Evolutionary conservation across 2,329 filamentous ascomycete species (phyloP).

Genomic region (Tothia fuscella): DNA sequence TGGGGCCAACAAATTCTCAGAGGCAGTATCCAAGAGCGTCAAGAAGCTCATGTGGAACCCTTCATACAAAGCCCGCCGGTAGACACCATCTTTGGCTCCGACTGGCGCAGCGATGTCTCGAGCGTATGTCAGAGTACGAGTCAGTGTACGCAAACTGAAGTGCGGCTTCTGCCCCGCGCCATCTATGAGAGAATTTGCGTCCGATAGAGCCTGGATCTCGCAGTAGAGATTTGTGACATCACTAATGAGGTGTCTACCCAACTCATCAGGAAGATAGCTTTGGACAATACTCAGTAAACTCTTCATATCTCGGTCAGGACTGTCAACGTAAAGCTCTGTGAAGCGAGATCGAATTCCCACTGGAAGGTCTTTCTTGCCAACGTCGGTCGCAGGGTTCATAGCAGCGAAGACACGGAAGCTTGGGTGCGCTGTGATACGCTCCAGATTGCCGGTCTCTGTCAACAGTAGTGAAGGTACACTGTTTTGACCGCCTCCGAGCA

Average conservation of each 20-base stretch:
- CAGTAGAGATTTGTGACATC: slow-evolving; percentile 83
- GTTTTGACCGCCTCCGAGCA: slow-evolving; percentile 62
- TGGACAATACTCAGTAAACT: slow-evolving; percentile 82
- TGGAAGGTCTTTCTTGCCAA: slow-evolving; percentile 89
- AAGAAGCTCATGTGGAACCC: slow-evolving; percentile 98
- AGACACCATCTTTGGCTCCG: slow-evolving; percentile 31
- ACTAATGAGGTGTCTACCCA: slow-evolving; percentile 60
- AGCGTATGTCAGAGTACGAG: slow-evolving; percentile 79
- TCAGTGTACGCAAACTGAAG: slow-evolving; percentile 90
- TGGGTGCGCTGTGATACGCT: slow-evolving; percentile 77
- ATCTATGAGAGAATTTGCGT: slow-evolving; percentile 78
- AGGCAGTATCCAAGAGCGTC: slow-evolving; percentile 72
- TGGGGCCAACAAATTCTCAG: slow-evolving; percentile 66
- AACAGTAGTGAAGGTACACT: slow-evolving; percentile 69
- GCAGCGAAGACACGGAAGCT: slow-evolving; percentile 95
- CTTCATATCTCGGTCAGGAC: slow-evolving; percentile 74
- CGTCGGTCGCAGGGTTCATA: slow-evolving; percentile 98
- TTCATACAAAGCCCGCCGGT: slow-evolving; percentile 80
- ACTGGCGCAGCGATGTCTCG: slow-evolving; percentile 74
- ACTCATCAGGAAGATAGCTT: slow-evolving; percentile 63
- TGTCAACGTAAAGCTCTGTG: slow-evolving; percentile 88
- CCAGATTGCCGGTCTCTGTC: slow-evolving; percentile 86
- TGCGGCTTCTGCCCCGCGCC: slow-evolving; percentile 93
- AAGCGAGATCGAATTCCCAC: slow-evolving; percentile 83
- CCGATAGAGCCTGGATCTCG: slow-evolving; percentile 69